These are phyloP conservation scores for Eucalyptus cloeziana DNA, from an alignment of 345 rosid genomes.

Conservation along the genomic window DNA sequence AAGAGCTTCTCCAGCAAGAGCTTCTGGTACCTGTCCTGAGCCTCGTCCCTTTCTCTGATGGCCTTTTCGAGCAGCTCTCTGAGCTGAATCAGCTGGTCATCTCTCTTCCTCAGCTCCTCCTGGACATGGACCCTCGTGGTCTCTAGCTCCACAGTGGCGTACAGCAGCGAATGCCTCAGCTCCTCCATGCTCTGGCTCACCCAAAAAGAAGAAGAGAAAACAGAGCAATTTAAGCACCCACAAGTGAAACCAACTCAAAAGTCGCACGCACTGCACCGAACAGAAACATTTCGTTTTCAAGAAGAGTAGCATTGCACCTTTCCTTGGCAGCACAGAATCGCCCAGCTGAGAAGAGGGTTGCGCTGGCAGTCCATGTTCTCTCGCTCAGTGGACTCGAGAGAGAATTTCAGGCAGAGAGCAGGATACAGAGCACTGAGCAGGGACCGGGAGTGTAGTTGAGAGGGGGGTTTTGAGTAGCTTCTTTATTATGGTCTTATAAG, in stretches of 20 bases:
- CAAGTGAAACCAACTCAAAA: background rate
- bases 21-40: constrained; percentile 44
- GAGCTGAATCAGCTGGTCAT: constrained; percentile 53
- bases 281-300: background rate
- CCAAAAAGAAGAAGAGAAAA: background rate
- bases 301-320: background rate
- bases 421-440: background rate
- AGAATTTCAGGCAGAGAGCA: background rate
- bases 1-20: constrained; percentile 44
- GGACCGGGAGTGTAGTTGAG: background rate
- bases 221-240: background rate
- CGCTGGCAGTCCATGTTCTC: constrained; percentile 1
- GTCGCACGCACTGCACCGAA: background rate
- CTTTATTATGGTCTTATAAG: background rate
- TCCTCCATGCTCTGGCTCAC: constrained; percentile 60
- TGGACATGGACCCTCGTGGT: constrained; percentile 52
- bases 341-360: constrained; percentile 43
- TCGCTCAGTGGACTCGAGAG: background rate
- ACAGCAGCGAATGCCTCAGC: constrained; percentile 54
- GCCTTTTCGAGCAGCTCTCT: constrained; percentile 44
- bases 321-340: constrained; percentile 61
- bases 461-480: background rate
- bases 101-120: constrained; percentile 69
- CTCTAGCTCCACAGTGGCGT: constrained; percentile 68
- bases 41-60: constrained; percentile 60